These are phyloP conservation scores for Blastomyces percursus DNA, from an alignment of 2,329 filamentous ascomycete species.

Conservation along the genomic window DNA sequence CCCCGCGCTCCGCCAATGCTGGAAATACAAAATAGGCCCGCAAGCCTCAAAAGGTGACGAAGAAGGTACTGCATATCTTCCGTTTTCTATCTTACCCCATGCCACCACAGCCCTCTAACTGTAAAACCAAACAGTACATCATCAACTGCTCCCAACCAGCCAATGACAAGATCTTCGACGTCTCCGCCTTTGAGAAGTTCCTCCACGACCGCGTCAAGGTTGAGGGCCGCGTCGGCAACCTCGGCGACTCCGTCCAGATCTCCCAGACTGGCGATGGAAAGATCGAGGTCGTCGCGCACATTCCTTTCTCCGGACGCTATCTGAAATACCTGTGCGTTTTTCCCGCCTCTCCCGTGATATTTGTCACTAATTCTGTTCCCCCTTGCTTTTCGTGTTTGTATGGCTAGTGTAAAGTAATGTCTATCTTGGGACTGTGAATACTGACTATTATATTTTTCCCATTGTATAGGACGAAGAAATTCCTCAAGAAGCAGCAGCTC, in stretches of 20 bases:
- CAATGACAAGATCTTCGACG: slow-evolving; percentile 99
- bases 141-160: slow-evolving; percentile 99
- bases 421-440: background rate
- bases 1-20: slow-evolving; percentile 33
- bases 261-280: slow-evolving; percentile 88
- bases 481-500: slow-evolving; percentile 99
- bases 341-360: too few relatives aligned
- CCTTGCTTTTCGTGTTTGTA: too few relatives aligned
- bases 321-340: slow-evolving; percentile 92
- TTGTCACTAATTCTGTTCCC: too few relatives aligned
- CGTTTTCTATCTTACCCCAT: slow-evolving; percentile 7
- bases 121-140: slow-evolving; percentile 57
- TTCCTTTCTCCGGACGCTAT: slow-evolving; percentile 96
- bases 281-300: slow-evolving; percentile 95
- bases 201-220: slow-evolving; percentile 99
- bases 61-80: slow-evolving; percentile 28
- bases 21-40: slow-evolving; percentile 30
- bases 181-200: slow-evolving; percentile 99
- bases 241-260: slow-evolving; percentile 86
- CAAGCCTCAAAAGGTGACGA: slow-evolving; percentile 40
- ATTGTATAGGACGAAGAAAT: slow-evolving; percentile 84
- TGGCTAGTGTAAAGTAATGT: background rate
- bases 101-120: slow-evolving; percentile 1
- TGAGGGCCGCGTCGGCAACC: slow-evolving; percentile 94
- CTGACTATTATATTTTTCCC: background rate